These are phyloP conservation scores for Penicillium goetzii DNA, from an alignment of 495 filamentous ascomycete genomes.

Conservation along the genomic window DNA sequence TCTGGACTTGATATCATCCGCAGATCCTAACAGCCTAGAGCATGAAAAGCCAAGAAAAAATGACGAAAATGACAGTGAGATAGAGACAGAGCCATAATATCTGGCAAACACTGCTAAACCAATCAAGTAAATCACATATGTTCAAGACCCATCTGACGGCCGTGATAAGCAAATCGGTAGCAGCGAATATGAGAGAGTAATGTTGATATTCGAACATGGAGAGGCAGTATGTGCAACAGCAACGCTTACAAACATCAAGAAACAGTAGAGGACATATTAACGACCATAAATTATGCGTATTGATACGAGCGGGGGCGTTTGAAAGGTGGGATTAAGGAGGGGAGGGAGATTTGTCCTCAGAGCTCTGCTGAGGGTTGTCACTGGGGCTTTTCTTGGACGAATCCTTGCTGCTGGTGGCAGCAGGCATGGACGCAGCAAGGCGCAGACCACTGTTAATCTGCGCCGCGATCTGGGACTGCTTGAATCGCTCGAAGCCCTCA, in stretches of 20 bases:
- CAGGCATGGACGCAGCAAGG: constrained; percentile 8
- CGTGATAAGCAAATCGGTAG: neutral
- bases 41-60: neutral
- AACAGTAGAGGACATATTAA: neutral
- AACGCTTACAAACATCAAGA: constrained; percentile 4
- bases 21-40: neutral
- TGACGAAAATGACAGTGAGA: neutral
- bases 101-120: neutral
- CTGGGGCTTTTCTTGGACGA: constrained; percentile 14
- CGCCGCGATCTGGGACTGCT: constrained; percentile 68
- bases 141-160: neutral
- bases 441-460: constrained; percentile 57
- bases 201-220: neutral
- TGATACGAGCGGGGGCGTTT: neutral
- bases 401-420: neutral
- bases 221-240: constrained; percentile 1
- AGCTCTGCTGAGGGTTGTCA: neutral
- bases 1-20: neutral
- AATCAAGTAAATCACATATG: constrained; percentile 2
- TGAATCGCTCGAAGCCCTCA: constrained; percentile 64
- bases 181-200: neutral
- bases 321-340: constrained; percentile 1
- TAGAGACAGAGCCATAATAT: neutral
- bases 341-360: constrained; percentile 20
- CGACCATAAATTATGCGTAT: neutral